Base-by-base conservation (phyloP, 2,329 filamentous ascomycete genomes). In the Coleophoma eucalyptorum region DNA sequence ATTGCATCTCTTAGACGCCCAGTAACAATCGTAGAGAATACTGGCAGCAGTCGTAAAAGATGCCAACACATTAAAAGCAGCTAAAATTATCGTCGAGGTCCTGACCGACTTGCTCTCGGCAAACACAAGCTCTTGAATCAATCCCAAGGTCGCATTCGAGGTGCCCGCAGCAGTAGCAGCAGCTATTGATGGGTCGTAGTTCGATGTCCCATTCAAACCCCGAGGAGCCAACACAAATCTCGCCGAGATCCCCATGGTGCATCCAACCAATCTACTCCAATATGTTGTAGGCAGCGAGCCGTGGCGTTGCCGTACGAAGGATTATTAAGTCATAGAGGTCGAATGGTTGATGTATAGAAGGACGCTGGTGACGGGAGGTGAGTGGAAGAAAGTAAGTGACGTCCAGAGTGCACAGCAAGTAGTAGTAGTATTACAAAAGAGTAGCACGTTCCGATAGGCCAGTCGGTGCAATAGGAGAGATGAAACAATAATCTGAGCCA, bases 31-130 rank as follows among this genome's bases (percentile, higher is more conserved):
- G 63, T 77, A 78, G 38, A 82, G 64, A 48, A 86, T 84, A 21
- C 79, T 79, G 21, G 72, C 56, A 10, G 78, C 77, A 6, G 80
- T 81, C 16, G 73, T 72, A 50, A 81, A 74, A 4, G 81, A 80
- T 16, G 78, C 78, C 48, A 83, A 62, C 19, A 79, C 73, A 64
- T 86, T 86, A 69, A 85, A 84, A 50, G 72, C 68, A 34, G 81
- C 77, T 49, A 86, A 71, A 53, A 84, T 80, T 50, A 85, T 77
- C 41, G 79, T 80, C 20, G 81, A 83, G 16, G 78, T 82, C 57
- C 83, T 74, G 59, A 83, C 72, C 33, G 80, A 83, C 60, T 76
- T 81, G 55, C 62, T 66, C 49, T 66, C 58, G 37, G 60, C 62
- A 54, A 67, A 67, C 6, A 64, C 55, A 43, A 67, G 53, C 31